A percentile compares a stretch with the other conserved stretches of the same genome.
Evolutionary conservation across 257 asterid species (phyloP).

Genomic region (Fraxinus quadrangulata): DNA sequence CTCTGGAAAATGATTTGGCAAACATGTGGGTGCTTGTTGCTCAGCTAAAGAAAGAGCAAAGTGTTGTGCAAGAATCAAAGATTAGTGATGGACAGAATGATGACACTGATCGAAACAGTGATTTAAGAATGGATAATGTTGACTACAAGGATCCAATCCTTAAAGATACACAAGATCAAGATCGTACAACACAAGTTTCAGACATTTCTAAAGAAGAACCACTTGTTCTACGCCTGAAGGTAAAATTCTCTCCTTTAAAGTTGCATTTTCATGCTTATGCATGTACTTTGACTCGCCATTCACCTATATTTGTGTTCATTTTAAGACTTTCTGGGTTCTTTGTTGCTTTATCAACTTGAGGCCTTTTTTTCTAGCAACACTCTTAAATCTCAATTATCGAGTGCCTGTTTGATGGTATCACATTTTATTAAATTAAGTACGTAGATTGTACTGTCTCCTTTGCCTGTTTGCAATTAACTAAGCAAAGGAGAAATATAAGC

Average conservation of each 20-base stretch:
- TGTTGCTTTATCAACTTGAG: constrained; percentile 11
- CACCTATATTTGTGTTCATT: background rate
- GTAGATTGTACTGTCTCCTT: background rate
- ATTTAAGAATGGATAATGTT: constrained; percentile 9
- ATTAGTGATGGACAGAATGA: constrained; percentile 38
- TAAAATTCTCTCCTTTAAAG: constrained; percentile 29
- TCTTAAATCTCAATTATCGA: background rate
- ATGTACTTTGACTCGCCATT: background rate
- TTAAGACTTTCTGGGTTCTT: background rate
- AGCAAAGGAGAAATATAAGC: too few species aligned
- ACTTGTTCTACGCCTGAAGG: constrained; percentile 86
- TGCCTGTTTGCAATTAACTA: too few species aligned
- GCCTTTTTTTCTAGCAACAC: background rate
- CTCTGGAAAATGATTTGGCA: constrained; percentile 92
- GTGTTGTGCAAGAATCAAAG: constrained; percentile 47
- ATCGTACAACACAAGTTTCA: constrained; percentile 39
- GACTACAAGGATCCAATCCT: constrained; percentile 39
- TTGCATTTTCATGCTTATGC: constrained; percentile 23
- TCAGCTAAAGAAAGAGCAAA: constrained; percentile 80
- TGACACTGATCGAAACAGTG: constrained; percentile 37
- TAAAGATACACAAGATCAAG: constrained; percentile 39
- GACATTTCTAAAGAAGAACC: constrained; percentile 66
- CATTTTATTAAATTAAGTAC: background rate
- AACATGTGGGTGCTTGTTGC: constrained; percentile 99
- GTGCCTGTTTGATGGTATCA: constrained; percentile 1